A percentile compares a stretch with the other conserved stretches of the same genome.
Conservation (phyloP, 1,284 basidiomycete species). For the Ustilago esculenta region DNA sequence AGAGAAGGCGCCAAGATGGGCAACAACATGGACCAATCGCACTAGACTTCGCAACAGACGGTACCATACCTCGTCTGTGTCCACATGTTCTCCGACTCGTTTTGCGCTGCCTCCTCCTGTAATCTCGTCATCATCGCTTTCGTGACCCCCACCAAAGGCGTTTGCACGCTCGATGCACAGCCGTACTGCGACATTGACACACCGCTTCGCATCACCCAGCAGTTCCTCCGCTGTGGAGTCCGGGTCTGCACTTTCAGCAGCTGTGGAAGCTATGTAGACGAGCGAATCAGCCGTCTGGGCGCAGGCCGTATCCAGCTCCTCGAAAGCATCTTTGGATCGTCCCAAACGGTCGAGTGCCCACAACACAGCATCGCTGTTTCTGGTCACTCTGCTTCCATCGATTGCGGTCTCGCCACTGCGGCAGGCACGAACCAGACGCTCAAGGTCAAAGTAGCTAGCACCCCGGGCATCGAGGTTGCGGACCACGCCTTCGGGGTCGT, state of each 20-base stretch:
- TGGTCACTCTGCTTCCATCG: slow-evolving; percentile 45
- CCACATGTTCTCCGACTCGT: slow-evolving; percentile 37
- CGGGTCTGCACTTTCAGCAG: neutral
- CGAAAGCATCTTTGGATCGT: slow-evolving; percentile 71
- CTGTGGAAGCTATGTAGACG: slow-evolving; percentile 12
- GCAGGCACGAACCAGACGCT: slow-evolving; percentile 74
- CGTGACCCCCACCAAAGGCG: slow-evolving; percentile 27
- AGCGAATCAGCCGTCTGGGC: slow-evolving; percentile 54
- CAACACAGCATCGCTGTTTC: slow-evolving; percentile 79
- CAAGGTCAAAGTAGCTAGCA: slow-evolving; percentile 73
- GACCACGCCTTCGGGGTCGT: slow-evolving; percentile 77
- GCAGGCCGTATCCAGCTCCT: slow-evolving; percentile 45
- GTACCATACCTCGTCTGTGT: slow-evolving; percentile 90
- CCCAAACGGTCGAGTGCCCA: slow-evolving; percentile 81
- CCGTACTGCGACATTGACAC: slow-evolving; percentile 47
- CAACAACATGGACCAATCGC: slow-evolving; percentile 74
- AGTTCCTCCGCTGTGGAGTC: slow-evolving; percentile 13
- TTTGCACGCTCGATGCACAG: slow-evolving; percentile 42
- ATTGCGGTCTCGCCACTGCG: slow-evolving; percentile 68
- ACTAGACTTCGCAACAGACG: slow-evolving; percentile 83
- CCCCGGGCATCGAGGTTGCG: slow-evolving; percentile 75
- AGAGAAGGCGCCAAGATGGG: slow-evolving; percentile 9
- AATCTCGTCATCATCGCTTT: slow-evolving; percentile 38
- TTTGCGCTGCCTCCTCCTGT: neutral
- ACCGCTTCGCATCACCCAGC: slow-evolving; percentile 25